phyloP scores from a whole-genome alignment of 768 basidiomycete species.

The Suillus ampliporus region DNA sequence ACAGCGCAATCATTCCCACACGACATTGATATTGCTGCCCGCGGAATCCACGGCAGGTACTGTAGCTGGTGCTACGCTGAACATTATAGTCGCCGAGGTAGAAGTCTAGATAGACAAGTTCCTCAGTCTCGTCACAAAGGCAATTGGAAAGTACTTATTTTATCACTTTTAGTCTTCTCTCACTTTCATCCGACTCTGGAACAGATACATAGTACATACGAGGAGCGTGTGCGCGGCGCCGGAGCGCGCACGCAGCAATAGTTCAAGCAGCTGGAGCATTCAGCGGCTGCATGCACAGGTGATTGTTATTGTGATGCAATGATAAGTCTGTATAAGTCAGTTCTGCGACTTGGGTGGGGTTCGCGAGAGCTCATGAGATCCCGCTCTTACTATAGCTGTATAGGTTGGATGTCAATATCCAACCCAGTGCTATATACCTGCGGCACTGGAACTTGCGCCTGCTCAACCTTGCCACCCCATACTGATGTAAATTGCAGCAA shows the following conservation, averaged over 20 bases:
- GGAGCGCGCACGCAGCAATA: neutral
- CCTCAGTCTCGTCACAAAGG: neutral
- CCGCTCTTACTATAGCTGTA: too few species aligned
- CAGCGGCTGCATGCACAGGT: neutral
- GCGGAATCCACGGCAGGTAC: too few species aligned
- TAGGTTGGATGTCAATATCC: neutral
- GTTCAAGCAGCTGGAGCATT: neutral
- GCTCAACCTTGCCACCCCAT: neutral
- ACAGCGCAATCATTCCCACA: neutral
- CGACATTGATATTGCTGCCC: neutral
- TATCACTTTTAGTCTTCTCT: neutral
- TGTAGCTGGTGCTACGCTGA: neutral
- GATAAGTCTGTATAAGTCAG: neutral
- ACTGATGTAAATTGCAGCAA: neutral
- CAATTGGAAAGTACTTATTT: neutral
- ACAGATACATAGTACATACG: neutral
- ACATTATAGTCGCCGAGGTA: too few species aligned
- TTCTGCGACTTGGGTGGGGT: neutral
- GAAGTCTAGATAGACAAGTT: neutral
- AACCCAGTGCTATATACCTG: neutral
- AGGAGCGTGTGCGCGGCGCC: too few species aligned
- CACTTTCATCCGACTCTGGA: neutral
- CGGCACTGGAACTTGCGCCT: neutral
- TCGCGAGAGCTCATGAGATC: neutral
- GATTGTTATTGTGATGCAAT: neutral